Evolutionary conservation across 331 rosid genomes (phyloP), one percentile per base, ranked within the genome.

Genomic region (Pyracantha coccinea): DNA sequence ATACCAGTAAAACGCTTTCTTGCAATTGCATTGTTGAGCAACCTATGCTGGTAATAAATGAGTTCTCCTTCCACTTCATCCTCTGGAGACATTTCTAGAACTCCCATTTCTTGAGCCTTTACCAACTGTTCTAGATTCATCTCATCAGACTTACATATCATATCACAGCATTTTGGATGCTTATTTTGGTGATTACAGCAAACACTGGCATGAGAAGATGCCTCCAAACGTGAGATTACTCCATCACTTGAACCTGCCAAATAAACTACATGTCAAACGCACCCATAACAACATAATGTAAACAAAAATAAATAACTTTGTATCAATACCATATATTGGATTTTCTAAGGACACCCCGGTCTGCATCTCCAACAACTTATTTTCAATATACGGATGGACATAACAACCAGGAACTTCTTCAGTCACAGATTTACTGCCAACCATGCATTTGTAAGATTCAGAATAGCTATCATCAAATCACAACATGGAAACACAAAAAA

Each of bases 21-120:
- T 60, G 88, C 77, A 77, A 72, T 86, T 63, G 90, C 84, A 84
- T 85, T 87, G 75, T 79, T 85, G 66, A 92, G 88, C 75, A 95
- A 81, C 76, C 84, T 90, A 70, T 84, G 75, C 82, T 95, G 99
- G 75, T 82, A 86, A 88, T 89, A 89, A 74, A 95, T 55, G 74
- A 95, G 84, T 63, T 95, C 97, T 71, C 96, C 94, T 78, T 95
- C 99, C 82, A 92, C 77, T 82, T 95, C 99, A 82, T 92, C 97
- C 77, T 84, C 85, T 0, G 96, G 96, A 74, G 85, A 82, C 76
- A 74, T 74, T 75, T 90, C 88, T 19, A 75, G 41, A 52, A 88
- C 75, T 71, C 79, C 88, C 80, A 71, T 69, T 64, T 84, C 73
- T 66, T 80, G 78, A 78, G 90, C 89, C 79, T 78, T 72, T 28